phyloP scores from a whole-genome alignment of 2,329 filamentous ascomycete genomes.

The Beauveria sp. region DNA sequence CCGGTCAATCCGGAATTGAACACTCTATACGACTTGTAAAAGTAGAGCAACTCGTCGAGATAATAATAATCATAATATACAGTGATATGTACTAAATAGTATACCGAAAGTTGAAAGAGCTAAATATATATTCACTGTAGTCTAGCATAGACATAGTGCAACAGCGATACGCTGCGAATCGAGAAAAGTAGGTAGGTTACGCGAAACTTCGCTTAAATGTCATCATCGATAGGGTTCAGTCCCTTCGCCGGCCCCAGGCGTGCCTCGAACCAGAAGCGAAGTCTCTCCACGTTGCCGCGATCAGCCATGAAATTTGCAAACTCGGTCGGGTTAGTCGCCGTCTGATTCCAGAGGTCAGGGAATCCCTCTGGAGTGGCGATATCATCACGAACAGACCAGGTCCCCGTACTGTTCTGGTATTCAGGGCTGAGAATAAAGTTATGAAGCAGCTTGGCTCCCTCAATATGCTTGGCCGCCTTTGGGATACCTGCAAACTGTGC shows the following conservation, averaged over 20 bases:
- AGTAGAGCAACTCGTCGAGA: too few relatives aligned
- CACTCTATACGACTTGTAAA: too few relatives aligned
- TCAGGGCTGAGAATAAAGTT: constrained; percentile 37
- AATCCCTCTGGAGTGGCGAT: constrained; percentile 21
- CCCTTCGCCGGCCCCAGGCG: constrained; percentile 35
- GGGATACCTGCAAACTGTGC: constrained; percentile 40
- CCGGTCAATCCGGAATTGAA: too few relatives aligned
- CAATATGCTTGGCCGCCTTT: constrained; percentile 38
- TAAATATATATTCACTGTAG: too few relatives aligned
- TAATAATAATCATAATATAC: too few relatives aligned
- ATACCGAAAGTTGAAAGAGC: too few relatives aligned
- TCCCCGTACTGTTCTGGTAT: constrained; percentile 24
- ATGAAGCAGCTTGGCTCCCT: constrained; percentile 42
- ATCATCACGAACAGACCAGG: constrained; percentile 29
- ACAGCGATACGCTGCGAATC: too few relatives aligned
- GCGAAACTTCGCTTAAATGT: constrained; percentile 13
- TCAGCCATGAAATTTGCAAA: constrained; percentile 36
- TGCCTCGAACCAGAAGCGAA: constrained; percentile 34
- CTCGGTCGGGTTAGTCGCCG: constrained; percentile 26
- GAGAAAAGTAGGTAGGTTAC: too few relatives aligned
- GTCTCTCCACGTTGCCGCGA: constrained; percentile 31
- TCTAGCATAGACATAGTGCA: too few relatives aligned
- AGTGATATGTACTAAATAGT: too few relatives aligned
- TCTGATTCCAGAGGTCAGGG: constrained; percentile 22
- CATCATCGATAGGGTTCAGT: constrained; percentile 26